Evolutionary conservation across 345 rosid species (phyloP).

Genomic region (Geranium brycei): DNA sequence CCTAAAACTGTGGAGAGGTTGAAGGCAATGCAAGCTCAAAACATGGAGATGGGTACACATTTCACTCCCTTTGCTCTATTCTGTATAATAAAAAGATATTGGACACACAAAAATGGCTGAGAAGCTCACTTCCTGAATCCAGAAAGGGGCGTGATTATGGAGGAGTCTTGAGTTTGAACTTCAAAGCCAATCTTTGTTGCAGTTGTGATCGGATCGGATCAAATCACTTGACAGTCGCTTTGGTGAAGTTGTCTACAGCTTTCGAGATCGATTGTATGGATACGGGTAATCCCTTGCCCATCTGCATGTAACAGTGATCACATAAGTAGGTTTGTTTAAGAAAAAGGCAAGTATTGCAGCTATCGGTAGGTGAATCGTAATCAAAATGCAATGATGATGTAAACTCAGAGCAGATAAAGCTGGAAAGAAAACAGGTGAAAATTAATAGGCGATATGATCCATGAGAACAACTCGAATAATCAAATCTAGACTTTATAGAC

Average conservation of each 20-base stretch:
- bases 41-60: background rate
- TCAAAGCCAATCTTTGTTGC: background rate
- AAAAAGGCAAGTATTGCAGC: background rate
- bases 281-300: conserved; percentile 73
- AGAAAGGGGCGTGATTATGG: background rate
- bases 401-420: background rate
- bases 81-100: no score
- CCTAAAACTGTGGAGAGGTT: no score
- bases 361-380: no score
- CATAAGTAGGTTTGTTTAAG: background rate
- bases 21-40: no score
- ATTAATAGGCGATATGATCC: background rate
- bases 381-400: background rate
- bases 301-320: conserved; percentile 36
- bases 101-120: no score
- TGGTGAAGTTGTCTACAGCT: conserved; percentile 74
- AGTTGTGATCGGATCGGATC: background rate
- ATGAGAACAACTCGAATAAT: background rate
- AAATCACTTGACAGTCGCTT: conserved; percentile 31
- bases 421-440: background rate
- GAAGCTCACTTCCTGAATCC: background rate
- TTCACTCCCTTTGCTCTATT: no score
- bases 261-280: conserved; percentile 86
- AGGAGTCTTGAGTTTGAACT: background rate
- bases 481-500: background rate